Percentiles rank a stretch among this genome's conserved stretches.
Conservation (phyloP, 2,329 filamentous ascomycete species). For the Aspergillus clavatus region DNA sequence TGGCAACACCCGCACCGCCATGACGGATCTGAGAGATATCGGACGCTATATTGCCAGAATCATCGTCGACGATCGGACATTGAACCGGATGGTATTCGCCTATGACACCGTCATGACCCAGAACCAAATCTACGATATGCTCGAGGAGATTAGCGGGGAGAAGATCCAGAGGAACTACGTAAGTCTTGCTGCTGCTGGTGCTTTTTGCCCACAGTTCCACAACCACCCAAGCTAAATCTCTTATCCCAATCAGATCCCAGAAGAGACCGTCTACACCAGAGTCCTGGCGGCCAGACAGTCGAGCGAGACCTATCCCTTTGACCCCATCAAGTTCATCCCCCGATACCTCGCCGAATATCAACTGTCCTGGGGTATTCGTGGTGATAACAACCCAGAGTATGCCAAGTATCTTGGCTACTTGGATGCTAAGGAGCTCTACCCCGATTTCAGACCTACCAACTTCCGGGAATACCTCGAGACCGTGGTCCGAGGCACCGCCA, state of each 20-base stretch:
- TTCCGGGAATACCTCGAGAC: conserved; percentile 40
- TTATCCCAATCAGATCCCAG: conserved; percentile 23
- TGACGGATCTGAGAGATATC: conserved; percentile 52
- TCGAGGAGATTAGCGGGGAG: conserved; percentile 50
- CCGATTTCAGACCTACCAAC: conserved; percentile 42
- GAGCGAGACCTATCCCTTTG: conserved; percentile 35
- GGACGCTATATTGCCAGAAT: conserved; percentile 50
- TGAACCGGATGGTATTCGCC: conserved; percentile 50
- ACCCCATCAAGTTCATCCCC: conserved; percentile 33
- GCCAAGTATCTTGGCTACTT: conserved; percentile 54
- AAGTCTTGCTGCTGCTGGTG: conserved; percentile 17
- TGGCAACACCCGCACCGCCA: conserved; percentile 41
- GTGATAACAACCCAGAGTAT: conserved; percentile 51
- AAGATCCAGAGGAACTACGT: conserved; percentile 40
- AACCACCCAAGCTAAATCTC: not conserved
- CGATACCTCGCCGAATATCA: conserved; percentile 42
- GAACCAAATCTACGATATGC: conserved; percentile 44
- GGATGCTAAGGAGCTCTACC: conserved; percentile 50
- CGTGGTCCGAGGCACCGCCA: conserved; percentile 39
- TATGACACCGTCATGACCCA: conserved; percentile 46
- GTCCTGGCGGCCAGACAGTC: conserved; percentile 32
- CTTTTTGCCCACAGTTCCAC: not conserved
- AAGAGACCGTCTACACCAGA: conserved; percentile 31
- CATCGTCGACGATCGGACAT: conserved; percentile 48
- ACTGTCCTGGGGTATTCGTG: conserved; percentile 45